phyloP scores from a whole-genome alignment of 345 rosid species.

The Salix koriyanagi region DNA sequence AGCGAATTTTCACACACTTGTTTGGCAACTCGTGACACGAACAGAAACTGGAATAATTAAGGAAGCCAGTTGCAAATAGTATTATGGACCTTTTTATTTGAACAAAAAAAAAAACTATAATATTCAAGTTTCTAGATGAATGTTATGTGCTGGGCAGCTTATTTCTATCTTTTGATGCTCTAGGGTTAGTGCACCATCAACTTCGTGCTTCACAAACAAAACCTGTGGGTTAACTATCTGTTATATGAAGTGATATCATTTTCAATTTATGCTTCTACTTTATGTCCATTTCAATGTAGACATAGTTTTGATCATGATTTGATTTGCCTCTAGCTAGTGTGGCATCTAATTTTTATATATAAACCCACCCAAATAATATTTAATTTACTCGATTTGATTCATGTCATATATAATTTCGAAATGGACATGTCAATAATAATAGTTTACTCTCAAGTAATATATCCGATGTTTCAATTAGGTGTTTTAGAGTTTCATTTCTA shows the following conservation, averaged over 20 bases:
- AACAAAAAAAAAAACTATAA: background rate
- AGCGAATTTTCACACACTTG: background rate
- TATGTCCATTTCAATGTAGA: background rate
- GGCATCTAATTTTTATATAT: background rate
- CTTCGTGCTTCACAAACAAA: background rate
- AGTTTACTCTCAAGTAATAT: too few relatives aligned
- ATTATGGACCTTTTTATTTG: too few relatives aligned
- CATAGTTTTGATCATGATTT: background rate
- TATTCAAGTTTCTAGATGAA: background rate
- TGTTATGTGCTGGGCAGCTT: background rate
- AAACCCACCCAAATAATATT: background rate
- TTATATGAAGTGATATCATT: background rate
- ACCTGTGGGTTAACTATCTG: background rate
- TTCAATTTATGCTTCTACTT: background rate
- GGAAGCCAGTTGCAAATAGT: constrained; percentile 11
- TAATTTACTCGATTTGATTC: too few relatives aligned
- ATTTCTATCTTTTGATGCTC: background rate
- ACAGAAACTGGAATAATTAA: constrained; percentile 11
- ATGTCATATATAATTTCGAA: too few relatives aligned
- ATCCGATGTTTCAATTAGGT: background rate
- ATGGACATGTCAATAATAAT: too few relatives aligned
- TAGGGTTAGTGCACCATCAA: background rate
- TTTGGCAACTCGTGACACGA: constrained; percentile 26
- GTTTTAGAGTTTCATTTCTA: background rate
- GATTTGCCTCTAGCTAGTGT: background rate